Conservation (phyloP, 768 basidiomycete genomes). For the Hericium rajendrae region DNA sequence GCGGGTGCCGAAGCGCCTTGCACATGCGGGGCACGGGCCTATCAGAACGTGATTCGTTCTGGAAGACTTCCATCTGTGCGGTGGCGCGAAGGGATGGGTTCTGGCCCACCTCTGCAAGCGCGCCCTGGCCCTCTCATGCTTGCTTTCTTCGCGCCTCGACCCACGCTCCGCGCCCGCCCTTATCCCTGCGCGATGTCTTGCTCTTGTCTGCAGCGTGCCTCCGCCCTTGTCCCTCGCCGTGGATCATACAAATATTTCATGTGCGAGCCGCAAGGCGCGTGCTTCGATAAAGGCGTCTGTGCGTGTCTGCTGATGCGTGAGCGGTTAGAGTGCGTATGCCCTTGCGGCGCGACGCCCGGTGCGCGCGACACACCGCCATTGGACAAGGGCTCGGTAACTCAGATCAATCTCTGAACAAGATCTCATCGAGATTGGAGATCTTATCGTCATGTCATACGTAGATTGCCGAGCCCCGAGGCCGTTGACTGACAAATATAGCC, state of each 20-base stretch:
- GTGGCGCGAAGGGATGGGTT: background rate
- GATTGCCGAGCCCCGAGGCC: background rate
- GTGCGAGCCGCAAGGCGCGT: background rate
- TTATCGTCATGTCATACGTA: background rate
- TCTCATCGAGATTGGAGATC: background rate
- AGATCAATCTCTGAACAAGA: background rate
- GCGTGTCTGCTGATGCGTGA: background rate
- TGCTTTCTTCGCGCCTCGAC: background rate
- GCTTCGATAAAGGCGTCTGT: background rate
- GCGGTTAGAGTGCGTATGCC: background rate
- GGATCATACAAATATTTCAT: background rate
- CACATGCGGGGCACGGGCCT: background rate
- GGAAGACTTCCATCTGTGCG: background rate
- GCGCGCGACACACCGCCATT: background rate
- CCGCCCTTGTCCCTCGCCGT: too few relatives aligned
- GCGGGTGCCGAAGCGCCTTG: too few relatives aligned
- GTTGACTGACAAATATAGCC: too few relatives aligned
- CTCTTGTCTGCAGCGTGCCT: background rate
- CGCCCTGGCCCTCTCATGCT: background rate
- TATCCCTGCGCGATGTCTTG: background rate
- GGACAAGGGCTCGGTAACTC: background rate
- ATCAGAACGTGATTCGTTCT: background rate
- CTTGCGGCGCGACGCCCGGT: background rate
- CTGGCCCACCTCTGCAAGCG: background rate
- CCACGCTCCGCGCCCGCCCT: background rate